Base-by-base conservation (phyloP, 805 yeast genomes). In the Lachancea meyersii region DNA sequence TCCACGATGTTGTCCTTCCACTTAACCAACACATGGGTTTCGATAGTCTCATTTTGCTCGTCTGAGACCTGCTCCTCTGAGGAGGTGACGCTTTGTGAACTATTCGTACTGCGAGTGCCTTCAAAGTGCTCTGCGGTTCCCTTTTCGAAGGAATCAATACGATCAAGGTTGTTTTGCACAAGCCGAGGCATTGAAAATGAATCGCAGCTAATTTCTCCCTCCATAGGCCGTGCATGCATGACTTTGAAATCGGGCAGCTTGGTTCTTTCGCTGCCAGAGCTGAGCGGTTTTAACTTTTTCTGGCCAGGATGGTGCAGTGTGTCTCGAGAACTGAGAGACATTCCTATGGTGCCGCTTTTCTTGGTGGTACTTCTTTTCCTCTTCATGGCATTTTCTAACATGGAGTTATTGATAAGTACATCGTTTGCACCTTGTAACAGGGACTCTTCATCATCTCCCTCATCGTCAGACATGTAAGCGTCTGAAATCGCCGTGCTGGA, bases 1-100 rank as follows among this genome's bases (percentile, higher is more conserved):
- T 48, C 44, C 14, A 44, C 43, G 8, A 49, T 34, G n/a, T 35
- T 43, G 38, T 58, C 60, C 38, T 55, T 53, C 61, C 63, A 60
- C 44, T 51, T 58, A 19, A 58, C 35, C 4, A 58, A 41, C 11
- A 54, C 61, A 27, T 52, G 51, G 3, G 54, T 55, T 31, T 24
- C 42, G 18, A 31, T 20, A 7, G 35, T n/a, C 14, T 17, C 17
- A 13, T 40, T 31, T 21, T 38, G 18, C 16, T 32, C 13, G 21
- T 30, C 30, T 38, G 40, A 11, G 20, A 28, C 20, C 32, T 21
- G 18, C 19, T 18, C 24, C 5, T 17, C 31, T 11, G 40, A 23
- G 5, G 35, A 21, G 2, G 19, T 20, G 11, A 38, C 2, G 18
- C 20, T 34, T 26, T 14, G 39, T 1, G 41, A 36, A 13, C 33